These are phyloP conservation scores for Daldinia childiae DNA, from an alignment of 495 filamentous ascomycete genomes.

Conservation along the genomic window DNA sequence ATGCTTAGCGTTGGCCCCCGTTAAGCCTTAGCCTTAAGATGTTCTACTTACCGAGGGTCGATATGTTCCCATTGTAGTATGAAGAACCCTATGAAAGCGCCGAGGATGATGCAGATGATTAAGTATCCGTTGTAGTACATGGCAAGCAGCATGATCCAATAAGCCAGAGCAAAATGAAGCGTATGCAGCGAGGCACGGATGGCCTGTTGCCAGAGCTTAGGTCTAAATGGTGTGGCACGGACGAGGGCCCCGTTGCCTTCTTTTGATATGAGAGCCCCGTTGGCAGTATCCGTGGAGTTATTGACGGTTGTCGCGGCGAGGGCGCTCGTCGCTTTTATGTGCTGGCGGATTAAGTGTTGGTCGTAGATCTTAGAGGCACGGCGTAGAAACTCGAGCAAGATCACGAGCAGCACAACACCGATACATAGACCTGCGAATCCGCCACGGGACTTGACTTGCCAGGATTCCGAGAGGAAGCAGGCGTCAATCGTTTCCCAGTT, in stretches of 20 bases:
- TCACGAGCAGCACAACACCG: constrained; percentile 69
- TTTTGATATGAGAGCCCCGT: constrained; percentile 32
- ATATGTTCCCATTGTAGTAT: constrained; percentile 67
- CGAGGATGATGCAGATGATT: constrained; percentile 70
- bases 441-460: constrained; percentile 68
- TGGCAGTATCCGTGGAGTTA: constrained; percentile 8
- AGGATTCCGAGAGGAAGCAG: constrained; percentile 73
- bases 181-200: constrained; percentile 71
- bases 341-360: constrained; percentile 60
- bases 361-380: constrained; percentile 69
- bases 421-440: constrained; percentile 78
- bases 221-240: constrained; percentile 51
- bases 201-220: constrained; percentile 64
- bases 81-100: constrained; percentile 68
- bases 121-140: constrained; percentile 75
- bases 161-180: constrained; percentile 74
- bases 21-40: neutral
- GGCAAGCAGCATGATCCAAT: constrained; percentile 72
- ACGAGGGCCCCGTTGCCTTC: constrained; percentile 5
- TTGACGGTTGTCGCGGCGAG: constrained; percentile 21
- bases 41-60: constrained; percentile 19
- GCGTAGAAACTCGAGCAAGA: constrained; percentile 70
- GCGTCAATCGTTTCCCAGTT: constrained; percentile 78
- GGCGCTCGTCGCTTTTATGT: constrained; percentile 34
- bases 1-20: neutral